Percentiles rank a stretch among this genome's conserved stretches.
phyloP scores from a whole-genome alignment of 176 grass and related monocot species.

The Bolboschoenus planiculmis region DNA sequence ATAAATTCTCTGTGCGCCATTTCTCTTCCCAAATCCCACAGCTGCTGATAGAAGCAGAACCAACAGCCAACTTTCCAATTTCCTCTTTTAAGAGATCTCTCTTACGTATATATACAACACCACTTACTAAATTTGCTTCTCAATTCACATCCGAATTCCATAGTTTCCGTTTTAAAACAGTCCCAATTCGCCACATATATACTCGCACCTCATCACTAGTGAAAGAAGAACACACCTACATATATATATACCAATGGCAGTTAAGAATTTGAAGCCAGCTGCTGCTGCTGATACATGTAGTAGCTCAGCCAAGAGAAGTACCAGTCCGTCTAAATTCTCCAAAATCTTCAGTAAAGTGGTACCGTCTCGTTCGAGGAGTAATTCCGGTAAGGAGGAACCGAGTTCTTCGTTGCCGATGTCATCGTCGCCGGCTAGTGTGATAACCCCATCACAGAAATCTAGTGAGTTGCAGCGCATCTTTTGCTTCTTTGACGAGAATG shows the following conservation, averaged over 20 bases:
- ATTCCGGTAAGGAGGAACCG: background rate
- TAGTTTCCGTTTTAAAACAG: background rate
- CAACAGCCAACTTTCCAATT: background rate
- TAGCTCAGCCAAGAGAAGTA: background rate
- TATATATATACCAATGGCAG: slow-evolving; percentile 1
- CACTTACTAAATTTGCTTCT: background rate
- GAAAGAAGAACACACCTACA: background rate
- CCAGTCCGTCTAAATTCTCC: background rate
- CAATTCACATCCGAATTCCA: background rate
- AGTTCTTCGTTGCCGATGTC: background rate
- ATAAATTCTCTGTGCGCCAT: background rate
- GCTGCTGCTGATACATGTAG: background rate
- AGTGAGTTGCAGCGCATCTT: slow-evolving; percentile 20
- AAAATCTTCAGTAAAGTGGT: background rate
- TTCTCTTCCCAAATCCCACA: background rate
- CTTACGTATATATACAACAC: background rate
- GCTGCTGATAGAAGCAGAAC: background rate
- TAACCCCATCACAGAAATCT: background rate
- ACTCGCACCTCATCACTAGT: background rate
- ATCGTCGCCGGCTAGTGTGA: background rate
- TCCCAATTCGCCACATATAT: background rate
- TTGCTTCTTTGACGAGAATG: slow-evolving; percentile 33
- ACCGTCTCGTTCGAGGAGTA: background rate
- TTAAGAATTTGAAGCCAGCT: background rate
- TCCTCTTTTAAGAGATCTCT: background rate